Evolutionary conservation across 495 filamentous ascomycete genomes (phyloP), one percentile per base, ranked within the genome.

Genomic region (Penicillium angulare): DNA sequence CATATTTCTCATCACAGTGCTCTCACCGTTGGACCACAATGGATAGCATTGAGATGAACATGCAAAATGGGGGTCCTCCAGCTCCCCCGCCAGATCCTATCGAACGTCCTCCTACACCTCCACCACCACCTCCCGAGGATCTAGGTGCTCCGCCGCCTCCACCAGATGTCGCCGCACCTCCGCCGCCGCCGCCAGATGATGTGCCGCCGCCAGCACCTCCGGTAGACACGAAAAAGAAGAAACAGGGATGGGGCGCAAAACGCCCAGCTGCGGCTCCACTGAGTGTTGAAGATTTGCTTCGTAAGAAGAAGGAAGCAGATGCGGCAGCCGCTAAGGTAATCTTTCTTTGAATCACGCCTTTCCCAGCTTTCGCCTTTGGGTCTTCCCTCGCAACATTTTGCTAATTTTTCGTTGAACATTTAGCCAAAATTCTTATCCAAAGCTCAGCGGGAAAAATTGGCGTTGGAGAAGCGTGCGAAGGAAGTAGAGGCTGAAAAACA

Each of bases 341-440:
- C 58, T 53, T 47, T 2, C 17, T 13, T 38, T 44, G 13, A 34
- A 26, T 33, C 8, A n/a, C n/a, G n/a, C n/a, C n/a, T n/a, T n/a
- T n/a, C n/a, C n/a, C n/a, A n/a, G n/a, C 20, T 36, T 27, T 5
- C 23, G 29, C 5, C 6, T 7, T 15, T 15, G 6, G 17, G 18
- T 42, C 48, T 27, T 18, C 18, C 61, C 45, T 56, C 58, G 53
- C 52, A 51, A 50, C 56, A 51, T 42, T 55, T 26, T 53, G 58
- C 50, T 58, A 33, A 44, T 22, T 12, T 0, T 24, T 8, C n/a
- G 3, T 0, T 32, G 6, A 17, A 46, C 16, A 46, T 43, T 27
- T 63, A 95, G 82, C 95, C 95, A 3, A 92, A 92, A 73, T 98
- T 96, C 65, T 71, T 98, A 9, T 86, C 89, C 3, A 96, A 92